These are phyloP conservation scores for Kodamaea restingae DNA, from an alignment of 805 yeast genomes.

Conservation along the genomic window DNA sequence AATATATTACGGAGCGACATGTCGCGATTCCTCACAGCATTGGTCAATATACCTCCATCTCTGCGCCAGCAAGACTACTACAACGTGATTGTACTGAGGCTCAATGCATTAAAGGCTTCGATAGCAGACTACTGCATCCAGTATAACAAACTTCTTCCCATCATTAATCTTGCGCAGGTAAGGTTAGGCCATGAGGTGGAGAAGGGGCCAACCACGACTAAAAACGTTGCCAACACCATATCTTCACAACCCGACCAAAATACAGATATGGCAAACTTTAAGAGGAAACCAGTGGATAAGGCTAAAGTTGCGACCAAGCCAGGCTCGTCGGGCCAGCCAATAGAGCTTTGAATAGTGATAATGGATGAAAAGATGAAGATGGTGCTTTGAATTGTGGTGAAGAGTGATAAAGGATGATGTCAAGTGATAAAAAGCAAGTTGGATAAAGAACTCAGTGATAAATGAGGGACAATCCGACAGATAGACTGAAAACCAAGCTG, in stretches of 20 bases:
- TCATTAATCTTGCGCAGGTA: constrained; percentile 48
- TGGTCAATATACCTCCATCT: constrained; percentile 31
- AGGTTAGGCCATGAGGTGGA: constrained; percentile 50
- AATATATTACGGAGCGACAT: constrained; percentile 40
- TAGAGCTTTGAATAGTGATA: constrained; percentile 4
- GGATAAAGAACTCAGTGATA: too few relatives aligned
- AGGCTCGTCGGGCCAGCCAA: constrained; percentile 8
- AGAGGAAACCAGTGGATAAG: neutral
- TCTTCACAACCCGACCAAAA: neutral
- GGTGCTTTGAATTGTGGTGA: too few relatives aligned
- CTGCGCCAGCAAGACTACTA: constrained; percentile 37
- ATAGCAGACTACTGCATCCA: constrained; percentile 42
- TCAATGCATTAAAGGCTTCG: constrained; percentile 34
- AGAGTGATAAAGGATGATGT: too few relatives aligned
- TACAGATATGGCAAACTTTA: neutral
- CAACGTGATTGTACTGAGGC: constrained; percentile 31
- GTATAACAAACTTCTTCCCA: constrained; percentile 46
- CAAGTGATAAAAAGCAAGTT: too few relatives aligned
- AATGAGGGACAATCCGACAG: too few relatives aligned
- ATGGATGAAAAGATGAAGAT: neutral
- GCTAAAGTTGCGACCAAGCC: constrained; percentile 5
- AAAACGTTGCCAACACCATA: neutral
- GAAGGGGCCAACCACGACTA: constrained; percentile 23
- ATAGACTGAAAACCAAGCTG: too few relatives aligned
- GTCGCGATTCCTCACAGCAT: constrained; percentile 33